Evolutionary conservation across 2,329 filamentous ascomycete species (phyloP).

Genomic region (Stagonosporopsis vannaccii): DNA sequence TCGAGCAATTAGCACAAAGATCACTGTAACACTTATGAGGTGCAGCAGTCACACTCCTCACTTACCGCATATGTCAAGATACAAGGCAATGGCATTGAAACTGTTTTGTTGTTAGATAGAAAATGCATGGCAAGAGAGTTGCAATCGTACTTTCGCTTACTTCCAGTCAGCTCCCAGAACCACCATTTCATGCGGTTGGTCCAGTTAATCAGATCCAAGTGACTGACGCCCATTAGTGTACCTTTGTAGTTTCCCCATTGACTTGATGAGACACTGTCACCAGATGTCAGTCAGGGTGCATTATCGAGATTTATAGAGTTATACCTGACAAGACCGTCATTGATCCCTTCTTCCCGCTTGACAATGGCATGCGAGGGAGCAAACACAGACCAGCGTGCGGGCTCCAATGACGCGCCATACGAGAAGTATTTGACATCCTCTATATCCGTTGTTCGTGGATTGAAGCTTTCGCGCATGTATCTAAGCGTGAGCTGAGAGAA

Average conservation of each 20-base stretch:
- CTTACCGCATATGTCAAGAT: constrained; percentile 70
- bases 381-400: constrained; percentile 64
- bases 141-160: constrained; percentile 58
- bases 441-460: constrained; percentile 64
- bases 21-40: neutral
- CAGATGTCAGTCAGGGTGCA: neutral
- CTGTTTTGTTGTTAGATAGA: constrained; percentile 44
- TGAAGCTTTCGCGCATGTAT: constrained; percentile 67
- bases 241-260: constrained; percentile 70
- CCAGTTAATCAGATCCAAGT: constrained; percentile 72
- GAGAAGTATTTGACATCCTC: constrained; percentile 66
- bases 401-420: constrained; percentile 67
- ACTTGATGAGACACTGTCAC: constrained; percentile 61
- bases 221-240: constrained; percentile 68
- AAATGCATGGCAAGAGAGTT: too few species aligned
- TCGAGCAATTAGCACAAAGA: neutral
- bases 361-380: constrained; percentile 64
- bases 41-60: neutral
- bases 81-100: constrained; percentile 70
- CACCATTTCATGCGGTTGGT: constrained; percentile 68
- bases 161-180: constrained; percentile 63
- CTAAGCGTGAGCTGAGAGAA: constrained; percentile 67
- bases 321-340: constrained; percentile 68
- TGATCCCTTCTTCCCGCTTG: constrained; percentile 62
- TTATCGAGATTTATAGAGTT: neutral